Evolutionary conservation across 306 rosid genomes (phyloP), one percentile per base, ranked within the genome.

Genomic region (Malus fusca): DNA sequence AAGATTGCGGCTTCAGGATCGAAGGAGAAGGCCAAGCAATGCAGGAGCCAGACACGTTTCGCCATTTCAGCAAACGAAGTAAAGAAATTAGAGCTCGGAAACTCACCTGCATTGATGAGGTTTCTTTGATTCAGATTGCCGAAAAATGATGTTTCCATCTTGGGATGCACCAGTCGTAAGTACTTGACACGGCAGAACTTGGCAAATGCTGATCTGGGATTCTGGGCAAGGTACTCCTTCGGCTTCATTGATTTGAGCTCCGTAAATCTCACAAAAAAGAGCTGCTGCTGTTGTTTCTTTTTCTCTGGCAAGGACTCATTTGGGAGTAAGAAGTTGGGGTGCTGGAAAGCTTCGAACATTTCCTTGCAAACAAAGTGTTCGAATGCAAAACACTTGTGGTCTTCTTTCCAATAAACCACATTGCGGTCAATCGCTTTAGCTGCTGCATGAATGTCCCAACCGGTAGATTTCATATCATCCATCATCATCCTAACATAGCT

Each of bases 1-100:
- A 95, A 95, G 82, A 92, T 89, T 14, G 83, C 71, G 22, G 89
- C 98, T 77, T 85, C 82, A 1, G 88, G 85, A 31, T 95, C 81
- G 56, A 90, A 85, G 8, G 93, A 89, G 86, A 90, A 92, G 66
- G 93, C 97, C 43, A 95, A 46, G 82, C 96, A 92, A 66, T 95
- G 99, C 2, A 95, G 87, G 17, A 95, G 91, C 92, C 93, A 92
- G 21, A 95, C 88, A 86, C 92, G 77, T 77, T 88, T 92, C 0
- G 97, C 98, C 98, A 95, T 92, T 44, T 92, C 98, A 6, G 88
- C 85, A 69, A 95, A 95, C 0, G 87, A 67, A 8, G 71, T 42
- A 75, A 95, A 92, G 82, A 95, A 92, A 11, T 35, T 69, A 1
- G 85, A 78, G 65, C 77, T 76, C 5, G 99, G 95, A 70, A 92